Percentiles rank a stretch among this genome's conserved stretches.
These are phyloP conservation scores for Trypanosoma platydactyli DNA, from an alignment of 208 protist species.

Conservation along the genomic window DNA sequence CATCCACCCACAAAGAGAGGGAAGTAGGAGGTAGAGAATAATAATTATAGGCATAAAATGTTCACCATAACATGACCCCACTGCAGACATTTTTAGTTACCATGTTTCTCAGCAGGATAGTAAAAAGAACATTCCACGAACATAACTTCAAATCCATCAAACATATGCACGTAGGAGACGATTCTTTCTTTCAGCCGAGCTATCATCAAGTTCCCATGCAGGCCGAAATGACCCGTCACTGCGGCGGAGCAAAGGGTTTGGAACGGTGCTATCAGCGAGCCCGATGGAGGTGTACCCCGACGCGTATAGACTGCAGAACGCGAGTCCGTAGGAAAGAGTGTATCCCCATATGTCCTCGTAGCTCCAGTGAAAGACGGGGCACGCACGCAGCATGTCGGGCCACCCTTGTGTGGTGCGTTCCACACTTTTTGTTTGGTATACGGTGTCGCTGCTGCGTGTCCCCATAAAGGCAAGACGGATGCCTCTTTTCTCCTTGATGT, in stretches of 20 bases:
- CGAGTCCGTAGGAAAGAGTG: constrained; percentile 50
- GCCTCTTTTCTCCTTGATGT: constrained; percentile 37
- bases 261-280: constrained; percentile 35
- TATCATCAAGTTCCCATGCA: constrained; percentile 58
- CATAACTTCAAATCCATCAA: too few relatives aligned
- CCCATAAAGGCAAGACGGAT: constrained; percentile 87
- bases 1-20: not conserved
- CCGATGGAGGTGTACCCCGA: constrained; percentile 90
- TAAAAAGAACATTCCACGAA: too few relatives aligned
- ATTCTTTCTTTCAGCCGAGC: constrained; percentile 45
- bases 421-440: constrained; percentile 53
- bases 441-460: constrained; percentile 75
- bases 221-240: constrained; percentile 67
- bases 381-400: constrained; percentile 84
- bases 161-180: constrained; percentile 22
- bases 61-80: not conserved
- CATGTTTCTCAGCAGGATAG: not conserved
- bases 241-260: constrained; percentile 53
- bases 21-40: too few relatives aligned
- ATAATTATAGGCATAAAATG: not conserved
- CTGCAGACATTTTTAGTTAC: too few relatives aligned
- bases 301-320: constrained; percentile 87
- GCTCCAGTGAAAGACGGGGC: constrained; percentile 84
- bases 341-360: constrained; percentile 85
- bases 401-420: constrained; percentile 76